phyloP scores from a whole-genome alignment of 768 basidiomycete genomes.

The Rubroboletus pulcherrimus region DNA sequence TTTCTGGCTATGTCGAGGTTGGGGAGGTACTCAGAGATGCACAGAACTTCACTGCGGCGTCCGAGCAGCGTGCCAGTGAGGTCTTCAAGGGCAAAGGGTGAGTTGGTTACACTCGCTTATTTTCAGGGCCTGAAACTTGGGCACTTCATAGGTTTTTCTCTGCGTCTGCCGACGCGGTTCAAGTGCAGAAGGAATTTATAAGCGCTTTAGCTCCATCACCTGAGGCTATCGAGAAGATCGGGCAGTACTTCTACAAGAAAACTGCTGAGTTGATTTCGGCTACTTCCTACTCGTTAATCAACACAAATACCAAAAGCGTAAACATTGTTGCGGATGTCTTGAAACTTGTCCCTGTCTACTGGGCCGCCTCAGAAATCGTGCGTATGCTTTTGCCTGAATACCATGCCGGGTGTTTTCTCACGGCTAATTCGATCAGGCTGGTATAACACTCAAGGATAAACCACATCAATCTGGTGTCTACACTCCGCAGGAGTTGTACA shows the following conservation, averaged over 20 bases:
- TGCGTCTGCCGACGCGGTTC: slow-evolving; percentile 38
- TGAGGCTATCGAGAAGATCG: slow-evolving; percentile 47
- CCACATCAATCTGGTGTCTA: slow-evolving; percentile 52
- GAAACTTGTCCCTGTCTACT: slow-evolving; percentile 60
- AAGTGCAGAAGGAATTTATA: slow-evolving; percentile 46
- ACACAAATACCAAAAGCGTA: slow-evolving; percentile 48
- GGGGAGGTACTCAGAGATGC: slow-evolving; percentile 47
- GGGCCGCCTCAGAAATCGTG: slow-evolving; percentile 69
- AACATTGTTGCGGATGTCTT: slow-evolving; percentile 71
- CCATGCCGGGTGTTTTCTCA: neutral
- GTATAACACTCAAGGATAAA: slow-evolving; percentile 64
- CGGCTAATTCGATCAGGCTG: slow-evolving; percentile 46
- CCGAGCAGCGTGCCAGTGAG: slow-evolving; percentile 45
- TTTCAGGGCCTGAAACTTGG: neutral
- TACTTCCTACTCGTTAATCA: slow-evolving; percentile 55
- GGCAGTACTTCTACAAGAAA: slow-evolving; percentile 61
- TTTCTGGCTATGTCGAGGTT: slow-evolving; percentile 50
- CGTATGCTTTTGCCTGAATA: slow-evolving; percentile 20
- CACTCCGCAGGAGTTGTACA: slow-evolving; percentile 58
- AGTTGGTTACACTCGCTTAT: slow-evolving; percentile 7
- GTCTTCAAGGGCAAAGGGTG: slow-evolving; percentile 63
- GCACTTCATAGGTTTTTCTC: slow-evolving; percentile 57
- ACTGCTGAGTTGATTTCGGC: slow-evolving; percentile 54
- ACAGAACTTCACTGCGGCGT: slow-evolving; percentile 45
- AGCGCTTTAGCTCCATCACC: slow-evolving; percentile 45